Evolutionary conservation across 2,329 filamentous ascomycete genomes (phyloP), one percentile per base, ranked within the genome.

Genomic region (Fusarium pseudograminearum): DNA sequence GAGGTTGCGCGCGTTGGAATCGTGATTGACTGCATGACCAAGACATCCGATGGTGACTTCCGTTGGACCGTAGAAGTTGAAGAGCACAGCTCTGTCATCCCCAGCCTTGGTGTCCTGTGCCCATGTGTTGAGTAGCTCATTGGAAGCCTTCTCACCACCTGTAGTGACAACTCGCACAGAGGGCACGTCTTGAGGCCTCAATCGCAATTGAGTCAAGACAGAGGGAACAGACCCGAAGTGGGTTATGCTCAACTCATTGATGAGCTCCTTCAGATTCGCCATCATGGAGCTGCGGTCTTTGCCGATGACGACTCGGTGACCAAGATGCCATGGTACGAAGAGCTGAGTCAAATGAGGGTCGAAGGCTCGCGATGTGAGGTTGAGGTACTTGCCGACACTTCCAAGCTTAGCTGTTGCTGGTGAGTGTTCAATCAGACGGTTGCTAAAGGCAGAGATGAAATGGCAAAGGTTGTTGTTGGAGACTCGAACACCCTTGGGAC

Each of bases 201-300:
- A 24, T 20, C 65, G 24, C 16, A 68, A 24, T 16, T 65, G 65
- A 4, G 53, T 60, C 11, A 68, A 4, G 1, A 68, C 65, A 0
- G 65, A 68, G 0, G 65, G 65, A 5, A 68, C 65, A 2, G 65
- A 68, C 0, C 65, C 65, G 3, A 68, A 65, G 18, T 68, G 65
- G 0, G 65, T 68, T 0, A 61, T 28, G 0, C n/a, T 42, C 22
- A 68, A 4, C 20, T 65, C 34, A 2, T 60, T 68, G 44, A 68
- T 69, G 2, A 68, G 38, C 10, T 68, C 47, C 6, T 44, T 48
- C 1, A 68, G 12, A 11, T 47, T 69, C 0, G 22, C 48, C 10
- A 68, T 31, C 48, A 68, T 68, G 0, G 59, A n/a, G 0, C 44
- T 55, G 2, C 65, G 65, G 15, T 68, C 65, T 4, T 31, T 55